Percentiles rank a stretch among this genome's conserved stretches.
These are phyloP conservation scores for Prunus fruticosa DNA, from an alignment of 306 rosid genomes.

Conservation along the genomic window DNA sequence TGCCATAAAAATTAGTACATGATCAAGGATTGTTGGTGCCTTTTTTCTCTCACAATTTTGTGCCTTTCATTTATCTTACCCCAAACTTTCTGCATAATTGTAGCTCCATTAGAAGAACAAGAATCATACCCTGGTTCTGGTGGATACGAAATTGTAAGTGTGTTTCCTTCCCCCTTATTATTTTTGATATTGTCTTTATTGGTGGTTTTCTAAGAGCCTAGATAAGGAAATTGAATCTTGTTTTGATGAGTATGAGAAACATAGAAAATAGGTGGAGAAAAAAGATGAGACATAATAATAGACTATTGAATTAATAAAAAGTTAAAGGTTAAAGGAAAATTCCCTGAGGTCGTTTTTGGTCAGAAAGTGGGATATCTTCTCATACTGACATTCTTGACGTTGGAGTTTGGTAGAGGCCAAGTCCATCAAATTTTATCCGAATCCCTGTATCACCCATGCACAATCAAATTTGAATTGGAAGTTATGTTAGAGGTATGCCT, in stretches of 20 bases:
- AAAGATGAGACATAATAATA: background rate
- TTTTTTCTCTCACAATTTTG: background rate
- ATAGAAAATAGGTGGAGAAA: background rate
- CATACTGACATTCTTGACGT: background rate
- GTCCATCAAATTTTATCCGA: background rate
- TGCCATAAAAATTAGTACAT: background rate
- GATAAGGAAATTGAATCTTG: background rate
- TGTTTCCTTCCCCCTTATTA: background rate
- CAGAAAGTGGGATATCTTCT: background rate
- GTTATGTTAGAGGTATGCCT: background rate
- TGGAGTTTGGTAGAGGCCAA: background rate
- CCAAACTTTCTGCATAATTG: slow-evolving; percentile 4
- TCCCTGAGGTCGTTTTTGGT: background rate
- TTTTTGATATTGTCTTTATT: no score
- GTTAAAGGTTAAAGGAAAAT: background rate
- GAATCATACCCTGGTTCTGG: slow-evolving; percentile 13
- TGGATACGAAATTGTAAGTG: slow-evolving; percentile 50
- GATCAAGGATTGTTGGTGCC: background rate
- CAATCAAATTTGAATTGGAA: background rate
- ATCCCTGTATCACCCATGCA: background rate
- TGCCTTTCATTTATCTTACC: background rate
- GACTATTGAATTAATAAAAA: background rate
- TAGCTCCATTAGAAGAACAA: slow-evolving; percentile 38
- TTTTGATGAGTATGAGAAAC: background rate
- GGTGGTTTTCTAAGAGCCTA: background rate